These are phyloP conservation scores for Pythium grandisporangium DNA, from an alignment of 352 stramenopile species.

Conservation along the genomic window DNA sequence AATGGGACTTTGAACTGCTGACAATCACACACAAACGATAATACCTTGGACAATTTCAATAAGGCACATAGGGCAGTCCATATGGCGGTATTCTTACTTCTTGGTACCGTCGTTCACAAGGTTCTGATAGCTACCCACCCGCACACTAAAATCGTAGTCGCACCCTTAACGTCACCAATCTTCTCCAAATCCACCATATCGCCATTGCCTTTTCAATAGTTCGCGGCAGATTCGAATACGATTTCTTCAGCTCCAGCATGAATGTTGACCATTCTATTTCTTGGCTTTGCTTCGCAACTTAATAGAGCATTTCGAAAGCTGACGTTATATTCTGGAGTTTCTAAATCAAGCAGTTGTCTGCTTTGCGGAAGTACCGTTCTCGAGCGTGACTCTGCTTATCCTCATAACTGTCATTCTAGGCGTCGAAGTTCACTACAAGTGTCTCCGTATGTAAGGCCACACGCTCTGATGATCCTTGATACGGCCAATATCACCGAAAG, in stretches of 20 bases:
- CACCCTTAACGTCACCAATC: conserved; percentile 12
- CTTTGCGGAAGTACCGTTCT: conserved; percentile 3
- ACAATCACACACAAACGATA: too few relatives aligned
- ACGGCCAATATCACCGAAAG: too few relatives aligned
- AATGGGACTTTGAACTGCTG: conserved; percentile 6
- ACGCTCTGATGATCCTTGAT: too few relatives aligned
- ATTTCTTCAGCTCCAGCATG: conserved; percentile 1
- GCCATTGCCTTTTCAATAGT: conserved; percentile 1
- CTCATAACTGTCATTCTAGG: too few relatives aligned
- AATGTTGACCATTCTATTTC: conserved; percentile 1
- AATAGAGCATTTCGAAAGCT: conserved; percentile 18
- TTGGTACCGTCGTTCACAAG: too few relatives aligned
- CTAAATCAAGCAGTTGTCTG: conserved; percentile 2
- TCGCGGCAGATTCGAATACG: background rate
- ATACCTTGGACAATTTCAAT: too few relatives aligned
- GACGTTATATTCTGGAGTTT: conserved; percentile 10
- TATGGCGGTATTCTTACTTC: too few relatives aligned
- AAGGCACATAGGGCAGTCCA: too few relatives aligned
- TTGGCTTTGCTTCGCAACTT: conserved; percentile 13
- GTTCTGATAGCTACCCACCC: conserved; percentile 14
- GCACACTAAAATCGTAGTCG: conserved; percentile 22
- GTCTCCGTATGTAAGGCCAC: too few relatives aligned
- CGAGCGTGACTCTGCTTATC: conserved; percentile 7
- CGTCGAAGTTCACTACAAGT: too few relatives aligned
- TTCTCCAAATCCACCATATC: conserved; percentile 8